phyloP scores from a whole-genome alignment of 2,329 filamentous ascomycete species.

The Paracoccidioides brasiliensis region DNA sequence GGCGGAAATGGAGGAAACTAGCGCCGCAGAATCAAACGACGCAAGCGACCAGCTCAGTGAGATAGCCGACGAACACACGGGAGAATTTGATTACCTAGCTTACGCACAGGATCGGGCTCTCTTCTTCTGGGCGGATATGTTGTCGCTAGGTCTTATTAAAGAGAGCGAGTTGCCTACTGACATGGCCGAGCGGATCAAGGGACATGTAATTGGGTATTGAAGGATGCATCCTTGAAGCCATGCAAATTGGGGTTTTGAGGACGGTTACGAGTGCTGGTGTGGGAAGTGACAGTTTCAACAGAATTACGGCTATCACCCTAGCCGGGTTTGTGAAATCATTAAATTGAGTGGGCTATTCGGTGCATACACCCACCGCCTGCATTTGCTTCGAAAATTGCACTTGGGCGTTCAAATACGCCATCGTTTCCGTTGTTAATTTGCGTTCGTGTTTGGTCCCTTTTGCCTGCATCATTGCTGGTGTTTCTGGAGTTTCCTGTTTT shows the following conservation, averaged over 20 bases:
- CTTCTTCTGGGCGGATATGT: conserved; percentile 89
- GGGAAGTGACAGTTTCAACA: not conserved
- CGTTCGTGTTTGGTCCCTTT: no score
- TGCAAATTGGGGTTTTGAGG: not conserved
- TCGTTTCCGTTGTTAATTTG: no score
- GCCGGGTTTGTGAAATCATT: no score
- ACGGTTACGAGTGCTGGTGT: not conserved
- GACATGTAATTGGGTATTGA: conserved; percentile 49
- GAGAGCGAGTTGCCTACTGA: conserved; percentile 61
- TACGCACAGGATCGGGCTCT: conserved; percentile 84
- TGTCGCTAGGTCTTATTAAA: conserved; percentile 61
- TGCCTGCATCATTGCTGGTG: no score
- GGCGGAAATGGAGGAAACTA: conserved; percentile 1
- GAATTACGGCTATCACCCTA: not conserved
- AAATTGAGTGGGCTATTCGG: no score
- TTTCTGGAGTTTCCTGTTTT: no score
- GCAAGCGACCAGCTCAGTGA: not conserved
- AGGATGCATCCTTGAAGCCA: not conserved
- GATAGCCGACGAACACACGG: conserved; percentile 29
- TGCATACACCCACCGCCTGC: no score
- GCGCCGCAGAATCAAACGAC: not conserved
- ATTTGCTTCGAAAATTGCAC: no score
- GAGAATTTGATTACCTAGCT: conserved; percentile 82
- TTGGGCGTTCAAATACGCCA: no score
- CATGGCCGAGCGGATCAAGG: conserved; percentile 52